Conservation (phyloP, 352 stramenopile genomes). For the Phytophthora pinifolia region DNA sequence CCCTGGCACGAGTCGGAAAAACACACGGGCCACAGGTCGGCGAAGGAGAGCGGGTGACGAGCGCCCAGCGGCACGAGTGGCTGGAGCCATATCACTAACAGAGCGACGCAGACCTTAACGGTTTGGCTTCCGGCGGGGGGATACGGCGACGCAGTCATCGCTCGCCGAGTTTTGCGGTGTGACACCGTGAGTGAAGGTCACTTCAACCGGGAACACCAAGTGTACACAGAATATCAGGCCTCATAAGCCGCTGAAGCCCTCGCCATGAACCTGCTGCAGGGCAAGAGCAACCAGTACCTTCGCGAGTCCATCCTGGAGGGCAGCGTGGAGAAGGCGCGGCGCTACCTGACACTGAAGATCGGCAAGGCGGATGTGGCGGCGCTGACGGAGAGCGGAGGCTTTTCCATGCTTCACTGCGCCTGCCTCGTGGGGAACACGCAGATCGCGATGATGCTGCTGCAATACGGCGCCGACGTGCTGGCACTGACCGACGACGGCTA, state of each 20-base stretch:
- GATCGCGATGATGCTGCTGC: constrained; percentile 88
- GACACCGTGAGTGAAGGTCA: constrained; percentile 4
- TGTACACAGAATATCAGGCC: constrained; percentile 15
- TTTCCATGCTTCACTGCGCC: constrained; percentile 82
- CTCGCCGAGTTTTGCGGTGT: too few species aligned
- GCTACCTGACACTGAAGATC: constrained; percentile 84
- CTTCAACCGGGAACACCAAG: constrained; percentile 11
- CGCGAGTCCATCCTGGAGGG: constrained; percentile 82
- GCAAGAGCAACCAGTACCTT: constrained; percentile 87
- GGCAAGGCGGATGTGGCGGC: constrained; percentile 79
- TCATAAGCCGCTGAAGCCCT: not conserved
- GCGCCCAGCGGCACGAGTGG: constrained; percentile 37
- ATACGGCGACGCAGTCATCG: too few species aligned
- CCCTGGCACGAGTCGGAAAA: constrained; percentile 22
- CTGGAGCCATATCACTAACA: constrained; percentile 33
- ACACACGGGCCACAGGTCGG: constrained; percentile 34
- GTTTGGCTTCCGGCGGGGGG: constrained; percentile 23
- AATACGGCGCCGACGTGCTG: constrained; percentile 74
- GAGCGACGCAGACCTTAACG: constrained; percentile 26
- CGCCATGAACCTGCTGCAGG: constrained; percentile 80
- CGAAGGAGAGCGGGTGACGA: constrained; percentile 14
- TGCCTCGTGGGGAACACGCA: constrained; percentile 77
- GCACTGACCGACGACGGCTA: constrained; percentile 84
- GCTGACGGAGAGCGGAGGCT: constrained; percentile 78
- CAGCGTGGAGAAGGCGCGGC: constrained; percentile 76